A percentile compares a stretch with the other conserved stretches of the same genome.
Evolutionary conservation across 1,284 basidiomycete genomes (phyloP).

Genomic region (Leccinum fallax): DNA sequence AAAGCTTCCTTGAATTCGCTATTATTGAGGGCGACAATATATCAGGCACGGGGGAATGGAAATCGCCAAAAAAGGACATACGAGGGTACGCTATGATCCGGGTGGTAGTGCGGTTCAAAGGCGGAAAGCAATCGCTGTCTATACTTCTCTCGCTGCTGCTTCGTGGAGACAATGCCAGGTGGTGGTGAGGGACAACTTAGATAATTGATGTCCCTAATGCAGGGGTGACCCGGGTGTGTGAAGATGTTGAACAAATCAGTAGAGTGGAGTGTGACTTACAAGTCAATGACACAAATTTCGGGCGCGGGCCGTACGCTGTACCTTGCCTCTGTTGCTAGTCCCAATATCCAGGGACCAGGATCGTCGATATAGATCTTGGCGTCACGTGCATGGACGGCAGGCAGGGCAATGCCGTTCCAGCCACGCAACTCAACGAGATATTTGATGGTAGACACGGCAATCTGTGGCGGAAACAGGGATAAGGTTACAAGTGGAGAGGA

Average conservation of each 20-base stretch:
- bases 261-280: conserved; percentile 54
- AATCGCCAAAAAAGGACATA: conserved; percentile 31
- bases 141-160: conserved; percentile 84
- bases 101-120: conserved; percentile 83
- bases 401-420: conserved; percentile 88
- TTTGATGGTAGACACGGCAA: conserved; percentile 87
- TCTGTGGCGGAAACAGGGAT: conserved; percentile 39
- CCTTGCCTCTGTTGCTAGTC: conserved; percentile 84
- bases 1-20: conserved; percentile 96
- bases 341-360: conserved; percentile 92
- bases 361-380: conserved; percentile 89
- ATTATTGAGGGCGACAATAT: conserved; percentile 7
- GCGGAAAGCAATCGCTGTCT: conserved; percentile 75
- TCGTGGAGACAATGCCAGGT: conserved; percentile 75
- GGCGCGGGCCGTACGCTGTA: conserved; percentile 74
- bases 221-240: conserved; percentile 5
- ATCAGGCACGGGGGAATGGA: conserved; percentile 6
- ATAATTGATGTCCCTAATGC: conserved; percentile 84
- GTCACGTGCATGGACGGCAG: conserved; percentile 87
- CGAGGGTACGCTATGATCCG: conserved; percentile 81
- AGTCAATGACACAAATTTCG: conserved; percentile 89
- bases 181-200: conserved; percentile 82
- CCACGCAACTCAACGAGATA: conserved; percentile 93
- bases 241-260: background rate
- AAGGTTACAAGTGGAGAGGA: background rate